Base-by-base conservation (phyloP, 1,284 basidiomycete genomes). In the Marasmius tenuissimus region DNA sequence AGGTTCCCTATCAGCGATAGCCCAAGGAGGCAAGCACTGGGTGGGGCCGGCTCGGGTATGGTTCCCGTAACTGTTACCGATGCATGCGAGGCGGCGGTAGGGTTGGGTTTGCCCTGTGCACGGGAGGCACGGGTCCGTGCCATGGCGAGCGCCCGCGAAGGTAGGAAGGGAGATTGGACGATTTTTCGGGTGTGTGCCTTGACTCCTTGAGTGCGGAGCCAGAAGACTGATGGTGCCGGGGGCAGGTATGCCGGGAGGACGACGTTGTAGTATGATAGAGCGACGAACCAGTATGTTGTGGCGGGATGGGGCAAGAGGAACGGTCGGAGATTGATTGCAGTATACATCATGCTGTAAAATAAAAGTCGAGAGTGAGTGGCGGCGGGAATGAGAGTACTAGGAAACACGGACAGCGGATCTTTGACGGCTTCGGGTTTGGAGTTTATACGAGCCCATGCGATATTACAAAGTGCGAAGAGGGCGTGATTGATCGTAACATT, bases 1-100 rank as follows among this genome's bases (percentile, higher is more conserved):
- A 85, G 72, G 65, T 84, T 82, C 10, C 83, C 83, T 53, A 85
- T 78, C 62, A 85, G 77, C 7, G 82, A 84, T 27, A 84, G 69
- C 1, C 83, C 83, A 62, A 85, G 72, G 14, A 85, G 73, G 1
- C 81, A 80, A 1, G 72, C 67, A 45, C 71, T 72, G 1, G 74
- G 68, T 39, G 72, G 66, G n/a, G 73, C 69, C n/a, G 27, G 18
- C 12, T 39, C 18, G 27, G 5, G 10, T n/a, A 33, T 38, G 9
- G 27, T 18, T 34, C 11, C 9, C 7, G 22, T 33, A 33, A 33
- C 27, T 27, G 27, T 27, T 27, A 27, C 27, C 27, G 27, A 4
- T 27, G 22, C 10, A 48, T 11, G 27, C 33, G 22, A 49, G 59
- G 51, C 16, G 62, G 61, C 8, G 58, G 60, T 39, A 63, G n/a